A percentile compares a stretch with the other conserved stretches of the same genome.
These are phyloP conservation scores for Hansenula lynferdii DNA, from an alignment of 1,139 yeast species.

Conservation along the genomic window DNA sequence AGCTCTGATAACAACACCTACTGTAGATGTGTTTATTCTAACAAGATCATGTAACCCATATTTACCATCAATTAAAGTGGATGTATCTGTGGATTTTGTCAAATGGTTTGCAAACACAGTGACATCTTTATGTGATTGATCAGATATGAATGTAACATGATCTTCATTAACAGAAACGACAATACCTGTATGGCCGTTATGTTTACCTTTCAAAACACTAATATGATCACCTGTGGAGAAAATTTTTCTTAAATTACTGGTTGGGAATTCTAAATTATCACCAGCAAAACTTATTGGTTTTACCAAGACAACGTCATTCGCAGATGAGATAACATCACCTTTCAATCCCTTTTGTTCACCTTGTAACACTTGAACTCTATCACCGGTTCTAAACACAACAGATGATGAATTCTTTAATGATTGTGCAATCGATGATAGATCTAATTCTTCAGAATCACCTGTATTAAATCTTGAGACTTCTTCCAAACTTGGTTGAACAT, in stretches of 20 bases:
- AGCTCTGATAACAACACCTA: conserved; percentile 86
- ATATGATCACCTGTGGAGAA: conserved; percentile 95
- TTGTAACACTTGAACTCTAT: conserved; percentile 81
- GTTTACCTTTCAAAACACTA: conserved; percentile 87
- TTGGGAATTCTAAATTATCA: conserved; percentile 66
- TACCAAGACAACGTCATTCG: conserved; percentile 31
- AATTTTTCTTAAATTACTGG: conserved; percentile 75
- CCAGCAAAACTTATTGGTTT: conserved; percentile 43
- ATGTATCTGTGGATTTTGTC: conserved; percentile 70
- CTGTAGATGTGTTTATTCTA: conserved; percentile 78
- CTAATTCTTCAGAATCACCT: conserved; percentile 68
- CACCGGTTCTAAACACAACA: conserved; percentile 84
- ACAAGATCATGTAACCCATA: conserved; percentile 89
- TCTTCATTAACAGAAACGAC: conserved; percentile 81
- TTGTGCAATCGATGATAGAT: conserved; percentile 79
- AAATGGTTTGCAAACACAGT: conserved; percentile 89
- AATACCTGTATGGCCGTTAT: conserved; percentile 90
- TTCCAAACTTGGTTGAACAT: conserved; percentile 82
- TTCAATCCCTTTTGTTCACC: conserved; percentile 93
- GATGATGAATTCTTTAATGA: conserved; percentile 63
- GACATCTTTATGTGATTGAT: conserved; percentile 81
- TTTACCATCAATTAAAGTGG: conserved; percentile 61
- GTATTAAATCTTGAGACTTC: conserved; percentile 82
- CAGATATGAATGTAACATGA: conserved; percentile 84
- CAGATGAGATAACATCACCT: conserved; percentile 70